These are phyloP conservation scores for Pezicula neosporulosa DNA, from an alignment of 2,329 filamentous ascomycete genomes.

Conservation along the genomic window DNA sequence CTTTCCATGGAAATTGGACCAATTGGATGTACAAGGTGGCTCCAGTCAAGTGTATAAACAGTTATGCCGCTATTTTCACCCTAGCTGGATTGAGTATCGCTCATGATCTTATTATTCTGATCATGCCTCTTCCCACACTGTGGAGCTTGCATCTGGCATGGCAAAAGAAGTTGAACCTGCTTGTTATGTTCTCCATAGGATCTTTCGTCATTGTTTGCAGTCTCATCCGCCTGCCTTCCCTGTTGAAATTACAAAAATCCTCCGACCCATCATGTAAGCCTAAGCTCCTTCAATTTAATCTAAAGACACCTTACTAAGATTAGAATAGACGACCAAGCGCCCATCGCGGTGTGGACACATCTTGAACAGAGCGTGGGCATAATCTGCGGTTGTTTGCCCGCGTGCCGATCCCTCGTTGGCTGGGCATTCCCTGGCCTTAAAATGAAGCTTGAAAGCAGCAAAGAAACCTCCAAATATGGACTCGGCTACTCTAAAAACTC, in stretches of 20 bases:
- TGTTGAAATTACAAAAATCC: slow-evolving; percentile 2
- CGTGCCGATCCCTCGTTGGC: slow-evolving; percentile 30
- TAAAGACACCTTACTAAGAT: neutral
- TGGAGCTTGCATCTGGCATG: slow-evolving; percentile 1
- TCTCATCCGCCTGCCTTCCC: slow-evolving; percentile 3
- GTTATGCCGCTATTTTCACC: neutral
- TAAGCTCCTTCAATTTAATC: too few relatives aligned
- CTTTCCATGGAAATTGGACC: slow-evolving; percentile 7
- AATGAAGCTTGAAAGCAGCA: slow-evolving; percentile 14
- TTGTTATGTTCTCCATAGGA: slow-evolving; percentile 10
- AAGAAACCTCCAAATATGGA: neutral
- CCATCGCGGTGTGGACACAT: slow-evolving; percentile 12
- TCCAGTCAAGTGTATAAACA: slow-evolving; percentile 7
- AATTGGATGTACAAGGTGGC: slow-evolving; percentile 12
- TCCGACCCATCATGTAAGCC: slow-evolving; percentile 12
- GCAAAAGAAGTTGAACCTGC: slow-evolving; percentile 4
- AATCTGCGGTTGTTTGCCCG: slow-evolving; percentile 37
- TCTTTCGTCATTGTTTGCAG: slow-evolving; percentile 9
- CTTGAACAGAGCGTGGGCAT: slow-evolving; percentile 36
- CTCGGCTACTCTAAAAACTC: neutral
- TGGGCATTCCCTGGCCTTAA: slow-evolving; percentile 13
- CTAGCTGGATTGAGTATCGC: slow-evolving; percentile 5
- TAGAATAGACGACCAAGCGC: slow-evolving; percentile 12
- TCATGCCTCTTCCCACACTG: slow-evolving; percentile 7
- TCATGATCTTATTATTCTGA: slow-evolving; percentile 8